These are phyloP conservation scores for Polytrichum commune DNA, from an alignment of 225 moss, liverwort and hornwort genomes.

Conservation along the genomic window DNA sequence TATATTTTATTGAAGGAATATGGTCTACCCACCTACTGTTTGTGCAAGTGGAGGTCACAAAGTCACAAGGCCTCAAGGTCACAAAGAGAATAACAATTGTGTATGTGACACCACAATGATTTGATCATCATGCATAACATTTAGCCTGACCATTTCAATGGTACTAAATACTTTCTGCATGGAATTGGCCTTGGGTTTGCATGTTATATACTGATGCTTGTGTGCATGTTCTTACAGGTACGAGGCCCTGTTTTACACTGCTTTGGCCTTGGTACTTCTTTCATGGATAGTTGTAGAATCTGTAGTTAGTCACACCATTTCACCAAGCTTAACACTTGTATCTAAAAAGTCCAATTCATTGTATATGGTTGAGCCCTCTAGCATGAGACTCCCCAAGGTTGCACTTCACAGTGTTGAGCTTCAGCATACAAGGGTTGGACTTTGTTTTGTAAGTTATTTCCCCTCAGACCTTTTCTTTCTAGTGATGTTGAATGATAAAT, in stretches of 20 bases:
- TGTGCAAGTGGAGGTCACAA: too few relatives aligned
- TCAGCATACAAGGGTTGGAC: constrained; percentile 77
- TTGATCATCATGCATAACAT: too few relatives aligned
- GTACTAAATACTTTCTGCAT: too few relatives aligned
- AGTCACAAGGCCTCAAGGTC: too few relatives aligned
- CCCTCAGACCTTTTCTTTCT: neutral
- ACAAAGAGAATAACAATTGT: too few relatives aligned
- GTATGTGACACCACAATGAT: too few relatives aligned
- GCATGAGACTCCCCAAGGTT: constrained; percentile 21
- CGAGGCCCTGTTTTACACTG: constrained; percentile 89
- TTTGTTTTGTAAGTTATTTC: constrained; percentile 78
- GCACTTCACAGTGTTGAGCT: constrained; percentile 55
- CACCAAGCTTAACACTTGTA: constrained; percentile 38
- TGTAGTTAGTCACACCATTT: constrained; percentile 60
- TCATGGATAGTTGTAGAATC: constrained; percentile 95
- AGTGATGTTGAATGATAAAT: too few relatives aligned
- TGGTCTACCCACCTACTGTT: too few relatives aligned
- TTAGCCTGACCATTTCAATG: too few relatives aligned
- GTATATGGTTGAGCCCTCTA: constrained; percentile 43
- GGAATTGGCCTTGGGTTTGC: too few relatives aligned
- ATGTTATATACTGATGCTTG: too few relatives aligned
- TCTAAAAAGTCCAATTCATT: constrained; percentile 46
- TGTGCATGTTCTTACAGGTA: constrained; percentile 47
- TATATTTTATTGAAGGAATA: too few relatives aligned
- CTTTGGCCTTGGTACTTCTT: constrained; percentile 74